Evolutionary conservation across 1,139 yeast species (phyloP).

Genomic region (Sugiyamaella grinbergsii): DNA sequence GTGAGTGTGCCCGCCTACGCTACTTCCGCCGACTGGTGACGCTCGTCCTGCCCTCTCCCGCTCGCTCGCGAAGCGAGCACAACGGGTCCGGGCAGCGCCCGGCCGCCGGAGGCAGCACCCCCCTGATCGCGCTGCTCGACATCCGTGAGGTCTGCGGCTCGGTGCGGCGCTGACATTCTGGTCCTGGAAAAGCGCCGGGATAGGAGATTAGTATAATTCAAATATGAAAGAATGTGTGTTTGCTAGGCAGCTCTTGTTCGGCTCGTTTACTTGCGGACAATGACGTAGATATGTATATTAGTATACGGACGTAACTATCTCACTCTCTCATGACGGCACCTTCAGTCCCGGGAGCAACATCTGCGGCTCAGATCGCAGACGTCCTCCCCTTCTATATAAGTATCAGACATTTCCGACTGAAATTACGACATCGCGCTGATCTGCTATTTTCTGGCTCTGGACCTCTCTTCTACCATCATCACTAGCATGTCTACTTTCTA

Average conservation of each 20-base stretch:
- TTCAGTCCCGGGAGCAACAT: background rate
- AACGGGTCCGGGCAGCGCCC: background rate
- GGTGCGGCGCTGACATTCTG: too few relatives aligned
- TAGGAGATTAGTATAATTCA: too few relatives aligned
- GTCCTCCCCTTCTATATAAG: background rate
- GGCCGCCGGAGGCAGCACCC: background rate
- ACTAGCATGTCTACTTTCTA: constrained; percentile 31
- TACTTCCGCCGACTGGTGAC: background rate
- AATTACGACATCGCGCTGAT: background rate
- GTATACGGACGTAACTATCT: too few relatives aligned
- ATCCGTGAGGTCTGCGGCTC: constrained; percentile 1
- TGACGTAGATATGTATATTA: too few relatives aligned
- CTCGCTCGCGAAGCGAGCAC: background rate
- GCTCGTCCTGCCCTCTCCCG: background rate
- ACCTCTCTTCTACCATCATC: background rate
- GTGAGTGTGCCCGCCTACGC: background rate
- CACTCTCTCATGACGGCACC: too few relatives aligned
- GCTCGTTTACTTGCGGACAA: too few relatives aligned
- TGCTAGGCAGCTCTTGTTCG: too few relatives aligned
- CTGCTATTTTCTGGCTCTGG: background rate
- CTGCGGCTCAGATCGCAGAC: background rate
- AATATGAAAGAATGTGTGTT: too few relatives aligned
- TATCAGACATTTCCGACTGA: background rate
- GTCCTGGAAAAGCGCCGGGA: too few relatives aligned
- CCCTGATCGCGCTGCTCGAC: too few relatives aligned